Conservation (phyloP, 2,329 filamentous ascomycete species). For the Colletotrichum spaethianum region DNA sequence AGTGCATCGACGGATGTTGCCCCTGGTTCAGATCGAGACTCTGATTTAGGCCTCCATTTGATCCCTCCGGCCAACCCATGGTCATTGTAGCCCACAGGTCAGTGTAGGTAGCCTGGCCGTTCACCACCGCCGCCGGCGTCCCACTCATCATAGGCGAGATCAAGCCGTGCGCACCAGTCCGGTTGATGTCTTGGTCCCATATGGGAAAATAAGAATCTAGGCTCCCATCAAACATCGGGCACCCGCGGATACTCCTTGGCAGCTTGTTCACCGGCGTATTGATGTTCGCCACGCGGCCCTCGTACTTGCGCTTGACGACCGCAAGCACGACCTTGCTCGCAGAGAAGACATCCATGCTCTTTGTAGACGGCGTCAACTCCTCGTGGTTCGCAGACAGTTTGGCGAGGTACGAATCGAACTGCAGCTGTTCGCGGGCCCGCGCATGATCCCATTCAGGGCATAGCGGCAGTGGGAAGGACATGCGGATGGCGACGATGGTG, state of each 20-base stretch:
- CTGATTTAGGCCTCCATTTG: neutral
- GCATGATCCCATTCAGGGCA: constrained; percentile 53
- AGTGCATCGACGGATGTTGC: constrained; percentile 1
- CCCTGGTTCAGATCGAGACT: constrained; percentile 1
- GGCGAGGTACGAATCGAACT: constrained; percentile 57
- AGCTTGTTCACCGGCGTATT: constrained; percentile 44
- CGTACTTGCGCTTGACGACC: constrained; percentile 63
- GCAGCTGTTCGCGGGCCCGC: constrained; percentile 56
- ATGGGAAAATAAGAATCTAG: constrained; percentile 60
- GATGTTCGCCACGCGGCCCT: constrained; percentile 54
- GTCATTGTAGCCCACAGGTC: constrained; percentile 66
- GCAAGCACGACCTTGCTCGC: constrained; percentile 63
- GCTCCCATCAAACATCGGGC: constrained; percentile 67
- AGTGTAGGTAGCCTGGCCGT: constrained; percentile 51
- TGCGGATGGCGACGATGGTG: constrained; percentile 60
- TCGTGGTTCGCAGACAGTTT: constrained; percentile 49
- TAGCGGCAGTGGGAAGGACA: constrained; percentile 60
- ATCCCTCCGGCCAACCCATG: constrained; percentile 56
- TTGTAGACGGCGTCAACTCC: constrained; percentile 45
- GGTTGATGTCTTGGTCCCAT: constrained; percentile 58
- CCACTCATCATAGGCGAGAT: neutral
- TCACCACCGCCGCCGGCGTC: constrained; percentile 27
- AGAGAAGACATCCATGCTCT: constrained; percentile 57
- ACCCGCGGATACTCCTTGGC: constrained; percentile 48
- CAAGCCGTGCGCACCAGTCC: constrained; percentile 21